Base-by-base conservation (phyloP, 768 basidiomycete species). In the Fomitopsis serialis region DNA sequence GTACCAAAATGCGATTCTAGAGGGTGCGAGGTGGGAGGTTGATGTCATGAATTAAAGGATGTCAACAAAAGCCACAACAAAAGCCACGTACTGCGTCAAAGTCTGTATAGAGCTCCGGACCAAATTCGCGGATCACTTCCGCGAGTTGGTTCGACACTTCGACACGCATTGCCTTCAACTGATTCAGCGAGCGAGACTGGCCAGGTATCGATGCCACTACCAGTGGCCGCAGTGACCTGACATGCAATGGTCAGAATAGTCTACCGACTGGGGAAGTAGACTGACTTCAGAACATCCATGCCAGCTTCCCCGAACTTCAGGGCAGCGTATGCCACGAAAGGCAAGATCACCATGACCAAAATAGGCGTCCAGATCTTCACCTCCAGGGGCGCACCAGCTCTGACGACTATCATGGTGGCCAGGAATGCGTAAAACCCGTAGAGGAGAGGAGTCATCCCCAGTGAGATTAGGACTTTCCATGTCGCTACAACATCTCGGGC, bases 241-340 rank as follows among this genome's bases (percentile, higher is more conserved):
- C n/a, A 40, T n/a, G n/a, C 24, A 22, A 48, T 17, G 29, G 17
- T 46, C 42, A 48, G 48, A 10, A 19, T n/a, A 29, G 8, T 42
- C 9, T n/a, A 13, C 22, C 12, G 24, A 12, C 46, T 32, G 22
- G n/a, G 17, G 36, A 44, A 12, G 44, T 6, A n/a, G 35, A 71
- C 88, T 60, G 61, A 95, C 94, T 98, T 98, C 50, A 94, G 76
- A 24, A 98, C 93, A 63, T 98, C 96, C 83, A 97, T 87, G 22
- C 95, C 96, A 32, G 95, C 96, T 68, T 98, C 96, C 42, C 96
- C 96, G 63, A 98, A 98, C 69, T 97, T 96, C 49, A 98, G 79
- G 6, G 96, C 92, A 5, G 92, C 91, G 63, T 88, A 91, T 52
- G 90, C 94, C 75, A 96, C 87, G 67, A 91, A 82, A 13, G 96